A percentile compares a stretch with the other conserved stretches of the same genome.
Conservation (phyloP, 2,329 filamentous ascomycete species). For the Lithohypha guttulata region DNA sequence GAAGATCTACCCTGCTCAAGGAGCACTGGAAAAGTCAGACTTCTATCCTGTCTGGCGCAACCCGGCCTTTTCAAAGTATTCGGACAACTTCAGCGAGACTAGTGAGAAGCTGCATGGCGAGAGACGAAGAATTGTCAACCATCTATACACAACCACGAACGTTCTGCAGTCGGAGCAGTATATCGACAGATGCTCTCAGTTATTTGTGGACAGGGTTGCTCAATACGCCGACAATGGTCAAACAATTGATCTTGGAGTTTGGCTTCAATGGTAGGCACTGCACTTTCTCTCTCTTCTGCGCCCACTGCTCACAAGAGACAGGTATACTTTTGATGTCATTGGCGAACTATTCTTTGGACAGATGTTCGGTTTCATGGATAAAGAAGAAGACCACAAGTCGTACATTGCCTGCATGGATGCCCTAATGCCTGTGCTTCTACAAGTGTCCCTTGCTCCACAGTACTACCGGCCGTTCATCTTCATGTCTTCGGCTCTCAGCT, state of each 20-base stretch:
- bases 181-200: conserved; percentile 16
- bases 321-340: conserved; percentile 17
- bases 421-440: too few relatives aligned
- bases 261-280: too few relatives aligned
- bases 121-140: conserved; percentile 13
- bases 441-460: too few relatives aligned
- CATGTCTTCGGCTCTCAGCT: too few relatives aligned
- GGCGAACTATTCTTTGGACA: not conserved
- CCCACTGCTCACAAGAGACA: not conserved
- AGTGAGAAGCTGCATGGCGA: conserved; percentile 14
- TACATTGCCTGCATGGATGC: conserved; percentile 11
- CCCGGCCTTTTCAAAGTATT: conserved; percentile 15
- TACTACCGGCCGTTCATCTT: too few relatives aligned
- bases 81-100: conserved; percentile 13
- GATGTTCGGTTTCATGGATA: not conserved
- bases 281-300: too few relatives aligned
- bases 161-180: conserved; percentile 19
- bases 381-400: not conserved
- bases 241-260: too few relatives aligned
- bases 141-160: conserved; percentile 16
- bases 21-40: not conserved
- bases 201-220: conserved; percentile 13
- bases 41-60: conserved; percentile 10
- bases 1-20: conserved; percentile 9
- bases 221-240: too few relatives aligned